These are phyloP conservation scores for Cordyceps fumosorosea DNA, from an alignment of 2,329 filamentous ascomycete species.

Conservation along the genomic window DNA sequence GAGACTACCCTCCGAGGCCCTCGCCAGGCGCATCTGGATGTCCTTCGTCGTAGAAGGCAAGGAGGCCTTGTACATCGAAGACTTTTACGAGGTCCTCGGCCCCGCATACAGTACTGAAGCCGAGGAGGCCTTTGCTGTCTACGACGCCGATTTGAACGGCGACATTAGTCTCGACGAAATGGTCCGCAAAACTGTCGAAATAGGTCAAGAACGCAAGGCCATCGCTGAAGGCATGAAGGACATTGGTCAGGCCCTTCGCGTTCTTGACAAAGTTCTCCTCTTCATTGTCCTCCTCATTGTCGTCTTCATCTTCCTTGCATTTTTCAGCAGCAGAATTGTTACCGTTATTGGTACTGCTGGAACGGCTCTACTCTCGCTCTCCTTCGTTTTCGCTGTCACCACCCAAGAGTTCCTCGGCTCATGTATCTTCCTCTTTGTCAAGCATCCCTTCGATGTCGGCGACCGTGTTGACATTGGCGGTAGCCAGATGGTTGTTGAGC, in stretches of 20 bases:
- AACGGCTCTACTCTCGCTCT: constrained; percentile 87
- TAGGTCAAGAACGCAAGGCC: constrained; percentile 79
- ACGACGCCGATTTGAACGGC: constrained; percentile 85
- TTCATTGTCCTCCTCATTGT: constrained; percentile 74
- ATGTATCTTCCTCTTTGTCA: constrained; percentile 97
- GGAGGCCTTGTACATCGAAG: constrained; percentile 70
- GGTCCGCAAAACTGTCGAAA: constrained; percentile 77
- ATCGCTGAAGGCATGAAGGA: constrained; percentile 94
- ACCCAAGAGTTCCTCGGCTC: constrained; percentile 95
- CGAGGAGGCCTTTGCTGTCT: constrained; percentile 71
- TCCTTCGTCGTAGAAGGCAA: constrained; percentile 90
- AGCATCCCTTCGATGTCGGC: constrained; percentile 94
- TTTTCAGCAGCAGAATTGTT: constrained; percentile 80
- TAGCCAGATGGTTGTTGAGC: constrained; percentile 74
- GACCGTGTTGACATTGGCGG: constrained; percentile 79
- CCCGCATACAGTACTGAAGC: constrained; percentile 67
- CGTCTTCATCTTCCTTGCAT: constrained; percentile 81
- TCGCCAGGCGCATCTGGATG: constrained; percentile 96
- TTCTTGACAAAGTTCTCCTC: constrained; percentile 79
- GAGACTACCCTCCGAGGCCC: constrained; percentile 75
- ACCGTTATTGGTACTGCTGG: constrained; percentile 84
- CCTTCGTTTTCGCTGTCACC: constrained; percentile 90
- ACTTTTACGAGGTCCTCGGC: constrained; percentile 83
- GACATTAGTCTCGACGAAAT: constrained; percentile 96
- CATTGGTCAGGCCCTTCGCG: constrained; percentile 87